Evolutionary conservation across 2,329 filamentous ascomycete species (phyloP), one percentile per base, ranked within the genome.

Genomic region (Huntiella moniliformis): DNA sequence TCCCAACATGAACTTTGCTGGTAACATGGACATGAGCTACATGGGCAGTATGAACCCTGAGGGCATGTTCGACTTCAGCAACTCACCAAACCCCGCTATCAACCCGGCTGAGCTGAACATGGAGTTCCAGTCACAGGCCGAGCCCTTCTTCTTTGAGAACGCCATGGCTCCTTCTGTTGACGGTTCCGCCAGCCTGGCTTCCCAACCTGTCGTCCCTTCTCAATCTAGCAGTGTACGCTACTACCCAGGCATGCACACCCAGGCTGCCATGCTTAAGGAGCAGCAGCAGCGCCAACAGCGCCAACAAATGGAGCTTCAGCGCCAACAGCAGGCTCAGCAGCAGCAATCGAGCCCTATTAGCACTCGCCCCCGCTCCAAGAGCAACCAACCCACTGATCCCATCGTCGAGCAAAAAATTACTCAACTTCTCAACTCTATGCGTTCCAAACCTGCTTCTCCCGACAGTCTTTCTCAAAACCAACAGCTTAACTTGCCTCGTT

Each of bases 181-280:
- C 54, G 57, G 58, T 4, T 51, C 56, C 0, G 65, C 75, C 28
- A 65, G 68, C 44, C 58, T 51, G 5, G 42, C 64, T 34, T 61
- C 64, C 1, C 70, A 62, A 4, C 64, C 66, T 49, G 63, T 65
- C 1, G 65, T 73, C 50, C 65, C 71, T 33, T 66, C 63, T 57
- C 70, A 63, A 50, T 70, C 78, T 44, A 37, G 47, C 31, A 46
- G 46, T 33, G 80, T 83, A 52, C 77, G 86, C 52, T 77, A 92
- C 54, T 95, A 84, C 68, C 88, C 88, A 10, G 88, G 87, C 45
- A 91, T 93, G 72, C 88, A 96, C 64, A 84, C 86, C 56, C 82
- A 86, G 62, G 86, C 85, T 42, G 83, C 83, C 49, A 66, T 84
- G 55, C 79, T 78, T 51, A 83, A 82, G 65, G 77, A 77, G 6